Base-by-base conservation (phyloP, 805 yeast genomes). In the Nakazawaea anatomiae region DNA sequence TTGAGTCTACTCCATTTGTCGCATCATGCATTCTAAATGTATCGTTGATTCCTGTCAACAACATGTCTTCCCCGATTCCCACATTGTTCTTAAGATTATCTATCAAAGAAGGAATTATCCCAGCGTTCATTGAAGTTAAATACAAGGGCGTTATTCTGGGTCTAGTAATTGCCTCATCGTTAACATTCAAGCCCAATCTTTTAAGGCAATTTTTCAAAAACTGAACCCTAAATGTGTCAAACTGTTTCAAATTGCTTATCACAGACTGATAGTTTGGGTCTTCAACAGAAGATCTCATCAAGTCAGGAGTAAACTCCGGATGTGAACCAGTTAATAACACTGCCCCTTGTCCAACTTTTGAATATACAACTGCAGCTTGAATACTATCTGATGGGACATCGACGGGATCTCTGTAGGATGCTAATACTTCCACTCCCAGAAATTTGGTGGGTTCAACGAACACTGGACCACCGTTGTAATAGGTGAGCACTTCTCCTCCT, bases 401-500 rank as follows among this genome's bases (percentile, higher is more conserved):
- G 0, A 82, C 59, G 0, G 69, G 66, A 1, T 79, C 88, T 0
- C 61, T 61, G 61, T 87, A 94, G 4, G 75, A 65, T 0, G 97
- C 96, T 44, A 94, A 65, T 0, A 92, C 78, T 55, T 87, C 85
- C 2, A 87, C 89, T 44, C 79, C 75, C 5, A 71, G 66, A 58
- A 70, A 78, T 46, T 72, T 70, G 2, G 79, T 77, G 1, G 96
- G 91, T 62, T 88, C 85, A 10, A 85, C 83, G 68, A 94, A 92
- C 10, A 86, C 75, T 2, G 88, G 85, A 32, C 99, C 99, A 5
- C 99, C 99, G 58, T 94, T 91, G 64, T 82, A 87, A 64, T 89
- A 92, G 46, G 68, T 60, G 54, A 62, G 31, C 6, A 59, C 60
- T 3, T 69, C 63, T 34, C 58, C 43, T n/a, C 58, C 65, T 1